Evolutionary conservation across 2,329 filamentous ascomycete species (phyloP), one percentile per base, ranked within the genome.

Genomic region (Dactylellina cionopaga): DNA sequence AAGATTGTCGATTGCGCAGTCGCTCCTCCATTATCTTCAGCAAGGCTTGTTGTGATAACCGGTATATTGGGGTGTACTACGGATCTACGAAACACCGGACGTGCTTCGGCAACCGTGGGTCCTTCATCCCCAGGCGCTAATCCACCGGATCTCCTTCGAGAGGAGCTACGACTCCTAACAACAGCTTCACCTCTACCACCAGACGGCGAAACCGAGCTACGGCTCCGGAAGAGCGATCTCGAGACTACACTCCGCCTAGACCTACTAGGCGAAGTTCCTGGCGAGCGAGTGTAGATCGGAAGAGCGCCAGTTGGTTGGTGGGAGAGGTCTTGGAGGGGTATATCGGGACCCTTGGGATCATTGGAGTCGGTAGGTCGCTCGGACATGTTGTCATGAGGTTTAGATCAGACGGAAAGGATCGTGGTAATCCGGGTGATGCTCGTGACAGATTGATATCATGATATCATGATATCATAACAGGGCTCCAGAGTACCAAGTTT

Each of bases 331-430:
- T 72, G 68, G 59, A 72, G 68, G 59, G 68, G 68, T 72, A 72
- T 72, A 22, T 72, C 68, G 59, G 68, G 68, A 25, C 58, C 58
- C 19, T 63, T 63, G 27, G 47, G 44, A 39, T 65, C 25, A 11
- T 64, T 65, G 37, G 68, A 37, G 46, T 54, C 56, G 5, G 44
- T 59, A 19, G 68, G 68, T 65, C 68, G 68, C 68, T 72, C 68
- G 65, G 68, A 72, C 68, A 72, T 72, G 35, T 65, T 72, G 59
- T 72, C 68, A 72, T 72, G 68, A 65, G 68, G 52, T 65, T 46
- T 49, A 11, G 19, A 56, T 65, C 31, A 60, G 44, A 47, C 62
- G 68, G n/a, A 65, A 54, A 47, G 52, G 59, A 60, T 59, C 25
- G 68, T 60, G 51, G 6, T n/a, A 44, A 24, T 65, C 60, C 60